Base-by-base conservation (phyloP, 257 asterid species). In the Salvia miltiorrhiza region DNA sequence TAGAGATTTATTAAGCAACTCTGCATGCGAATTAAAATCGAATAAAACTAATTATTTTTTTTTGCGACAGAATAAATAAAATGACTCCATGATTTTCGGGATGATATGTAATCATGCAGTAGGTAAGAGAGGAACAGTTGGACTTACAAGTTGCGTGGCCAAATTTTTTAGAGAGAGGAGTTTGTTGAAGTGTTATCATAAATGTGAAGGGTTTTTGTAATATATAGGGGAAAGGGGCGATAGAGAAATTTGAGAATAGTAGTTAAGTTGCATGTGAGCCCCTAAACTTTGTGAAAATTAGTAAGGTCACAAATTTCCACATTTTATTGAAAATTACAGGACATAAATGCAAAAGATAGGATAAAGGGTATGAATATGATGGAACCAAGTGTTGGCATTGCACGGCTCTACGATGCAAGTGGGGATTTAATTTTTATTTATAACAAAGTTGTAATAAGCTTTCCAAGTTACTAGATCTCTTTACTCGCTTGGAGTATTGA, bases 241-340 rank as follows among this genome's bases (percentile, higher is more conserved):
- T 5, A 11, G 23, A 23, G 72, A 64, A 67, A 71, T 23, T 14
- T 21, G 35, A 13, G 68, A 37, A 28, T 17, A 50, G 43, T 16
- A 40, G 20, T 19, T 1, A 72, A 61, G 32, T 84, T 78, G 78
- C 88, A 63, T 3, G 24, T 41, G 11, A 79, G 69, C 81, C 88
- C 85, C 74, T 79, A 9, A 30, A 64, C 44, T 52, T 49, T 69
- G 10, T 6, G 13, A 57, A 57, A 13, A 75, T 54, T 77, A 58
- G 28, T 32, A 55, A 66, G 41, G 5, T 5, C 60, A 11, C 58
- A 28, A 52, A 73, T 45, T 53, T 67, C 71, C 70, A 65, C 21
- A 44, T 13, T 55, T 57, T 48, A 9, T n/a, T 69, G 79, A 76
- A 58, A 76, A 67, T 30, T 35, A 77, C 76, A 20, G 37, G 63